Evolutionary conservation across 352 stramenopile species (phyloP).

Genomic region (Blastocystis sp.): DNA sequence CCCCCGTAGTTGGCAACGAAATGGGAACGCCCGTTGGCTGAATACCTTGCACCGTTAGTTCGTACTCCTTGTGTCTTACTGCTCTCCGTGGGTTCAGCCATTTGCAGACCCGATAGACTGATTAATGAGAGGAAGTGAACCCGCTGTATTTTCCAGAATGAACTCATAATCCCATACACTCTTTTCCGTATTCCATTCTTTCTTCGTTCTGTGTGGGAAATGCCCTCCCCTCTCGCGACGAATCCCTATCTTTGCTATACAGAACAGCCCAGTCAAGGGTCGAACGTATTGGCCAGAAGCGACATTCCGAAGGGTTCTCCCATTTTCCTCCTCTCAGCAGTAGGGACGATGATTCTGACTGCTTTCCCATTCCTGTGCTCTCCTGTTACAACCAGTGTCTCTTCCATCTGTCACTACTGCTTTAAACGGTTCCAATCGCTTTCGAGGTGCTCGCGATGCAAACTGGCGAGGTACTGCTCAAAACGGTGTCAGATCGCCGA

Average conservation of each 20-base stretch:
- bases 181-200: neutral
- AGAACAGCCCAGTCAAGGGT: neutral
- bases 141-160: neutral
- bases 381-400: neutral
- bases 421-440: slow-evolving; percentile 8
- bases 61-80: neutral
- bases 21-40: slow-evolving; percentile 3
- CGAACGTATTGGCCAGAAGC: neutral
- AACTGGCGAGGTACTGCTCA: slow-evolving; percentile 12
- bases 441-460: slow-evolving; percentile 9
- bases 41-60: neutral
- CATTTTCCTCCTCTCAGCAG: neutral
- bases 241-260: neutral
- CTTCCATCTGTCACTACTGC: slow-evolving; percentile 21
- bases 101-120: neutral
- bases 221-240: neutral
- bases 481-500: slow-evolving; percentile 47
- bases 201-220: neutral
- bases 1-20: slow-evolving; percentile 11
- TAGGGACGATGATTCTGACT: slow-evolving; percentile 6
- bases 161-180: neutral
- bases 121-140: neutral
- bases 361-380: neutral
- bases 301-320: neutral
- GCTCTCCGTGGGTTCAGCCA: slow-evolving; percentile 8